Conservation (phyloP, 2,329 filamentous ascomycete genomes). For the Cryphonectria japonica region DNA sequence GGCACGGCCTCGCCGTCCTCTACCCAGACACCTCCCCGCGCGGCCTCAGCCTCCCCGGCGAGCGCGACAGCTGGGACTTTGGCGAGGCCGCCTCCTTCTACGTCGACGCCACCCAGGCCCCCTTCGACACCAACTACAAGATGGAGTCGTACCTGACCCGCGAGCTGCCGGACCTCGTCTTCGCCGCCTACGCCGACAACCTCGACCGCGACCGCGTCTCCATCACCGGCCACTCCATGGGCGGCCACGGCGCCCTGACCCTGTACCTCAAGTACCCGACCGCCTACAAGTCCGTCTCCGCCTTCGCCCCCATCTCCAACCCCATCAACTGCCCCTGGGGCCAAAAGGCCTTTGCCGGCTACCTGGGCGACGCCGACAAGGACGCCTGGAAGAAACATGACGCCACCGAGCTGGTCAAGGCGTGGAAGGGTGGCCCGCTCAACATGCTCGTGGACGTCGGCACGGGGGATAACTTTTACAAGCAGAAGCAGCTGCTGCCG, state of each 20-base stretch:
- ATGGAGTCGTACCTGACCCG: conserved; percentile 94
- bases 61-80: conserved; percentile 91
- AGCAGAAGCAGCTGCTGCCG: conserved; percentile 86
- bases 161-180: conserved; percentile 82
- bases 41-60: conserved; percentile 77
- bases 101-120: conserved; percentile 77
- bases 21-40: conserved; percentile 95
- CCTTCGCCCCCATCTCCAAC: conserved; percentile 90
- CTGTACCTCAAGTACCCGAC: conserved; percentile 91
- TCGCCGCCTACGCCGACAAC: conserved; percentile 66
- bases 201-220: conserved; percentile 74
- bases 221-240: conserved; percentile 96
- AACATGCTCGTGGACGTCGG: conserved; percentile 90
- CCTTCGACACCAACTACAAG: conserved; percentile 78
- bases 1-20: conserved; percentile 85
- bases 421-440: conserved; percentile 65
- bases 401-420: conserved; percentile 83
- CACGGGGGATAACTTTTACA: conserved; percentile 95
- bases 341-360: conserved; percentile 90
- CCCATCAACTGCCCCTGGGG: conserved; percentile 89
- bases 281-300: conserved; percentile 84
- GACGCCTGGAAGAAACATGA: conserved; percentile 87
- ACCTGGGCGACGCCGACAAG: conserved; percentile 73
- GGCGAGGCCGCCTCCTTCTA: conserved; percentile 94
- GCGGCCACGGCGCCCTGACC: conserved; percentile 91